Evolutionary conservation across 805 yeast species (phyloP).

Genomic region (Yarrowia porcina): DNA sequence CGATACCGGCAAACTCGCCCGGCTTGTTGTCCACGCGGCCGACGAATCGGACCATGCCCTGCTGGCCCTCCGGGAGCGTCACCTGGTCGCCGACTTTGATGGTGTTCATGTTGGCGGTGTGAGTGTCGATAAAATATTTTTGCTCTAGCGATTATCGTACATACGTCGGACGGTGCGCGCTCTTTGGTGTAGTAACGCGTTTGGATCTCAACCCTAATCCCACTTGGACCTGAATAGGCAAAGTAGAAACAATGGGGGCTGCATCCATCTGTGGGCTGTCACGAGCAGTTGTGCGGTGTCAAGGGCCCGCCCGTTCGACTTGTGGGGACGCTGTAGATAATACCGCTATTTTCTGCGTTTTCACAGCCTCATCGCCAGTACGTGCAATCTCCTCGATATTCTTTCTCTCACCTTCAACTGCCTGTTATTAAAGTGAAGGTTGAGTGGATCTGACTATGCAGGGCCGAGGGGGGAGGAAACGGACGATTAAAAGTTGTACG

Average conservation of each 20-base stretch:
- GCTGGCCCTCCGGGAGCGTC: slow-evolving; percentile 59
- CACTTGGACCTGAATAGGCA: neutral
- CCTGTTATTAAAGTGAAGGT: neutral
- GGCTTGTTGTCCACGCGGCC: slow-evolving; percentile 71
- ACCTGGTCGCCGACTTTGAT: slow-evolving; percentile 39
- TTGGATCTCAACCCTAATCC: slow-evolving; percentile 8
- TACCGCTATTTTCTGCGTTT: too few species aligned
- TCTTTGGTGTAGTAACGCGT: slow-evolving; percentile 3
- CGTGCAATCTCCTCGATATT: too few species aligned
- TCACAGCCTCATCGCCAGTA: too few species aligned
- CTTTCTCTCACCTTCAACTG: neutral
- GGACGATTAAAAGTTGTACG: too few species aligned
- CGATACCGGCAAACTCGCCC: slow-evolving; percentile 85
- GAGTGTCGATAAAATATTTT: neutral
- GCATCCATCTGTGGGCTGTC: neutral
- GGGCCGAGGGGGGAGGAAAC: neutral
- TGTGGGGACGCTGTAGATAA: too few species aligned
- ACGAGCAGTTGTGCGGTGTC: neutral
- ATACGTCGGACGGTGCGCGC: neutral
- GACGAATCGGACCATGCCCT: slow-evolving; percentile 63
- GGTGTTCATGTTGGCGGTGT: slow-evolving; percentile 7
- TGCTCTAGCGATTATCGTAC: neutral
- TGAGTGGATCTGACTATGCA: neutral
- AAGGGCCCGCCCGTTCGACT: neutral
- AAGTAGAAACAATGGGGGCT: neutral